phyloP scores from a whole-genome alignment of 177 flowering plant species.

The Vitis hybrid region DNA sequence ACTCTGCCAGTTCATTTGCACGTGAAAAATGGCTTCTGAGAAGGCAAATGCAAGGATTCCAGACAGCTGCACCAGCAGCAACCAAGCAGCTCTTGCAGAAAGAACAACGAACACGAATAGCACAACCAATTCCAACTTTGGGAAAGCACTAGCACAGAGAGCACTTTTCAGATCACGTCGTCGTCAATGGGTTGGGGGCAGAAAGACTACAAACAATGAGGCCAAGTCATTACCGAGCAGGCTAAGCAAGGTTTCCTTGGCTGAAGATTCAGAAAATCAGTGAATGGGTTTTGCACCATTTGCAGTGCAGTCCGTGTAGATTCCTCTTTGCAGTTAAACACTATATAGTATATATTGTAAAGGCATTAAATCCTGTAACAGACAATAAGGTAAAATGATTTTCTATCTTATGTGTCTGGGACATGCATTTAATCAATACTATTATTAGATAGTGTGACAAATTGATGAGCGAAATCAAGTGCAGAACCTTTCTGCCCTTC shows the following conservation, averaged over 20 bases:
- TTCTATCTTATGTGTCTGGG: not conserved
- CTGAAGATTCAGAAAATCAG: constrained; percentile 25
- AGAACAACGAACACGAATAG: not conserved
- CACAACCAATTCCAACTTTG: constrained; percentile 17
- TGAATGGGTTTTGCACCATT: not conserved
- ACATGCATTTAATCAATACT: not conserved
- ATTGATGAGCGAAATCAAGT: not conserved
- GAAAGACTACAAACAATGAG: constrained; percentile 23
- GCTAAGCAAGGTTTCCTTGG: constrained; percentile 51
- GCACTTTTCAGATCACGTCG: constrained; percentile 34
- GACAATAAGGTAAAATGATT: not conserved
- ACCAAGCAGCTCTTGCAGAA: constrained; percentile 10
- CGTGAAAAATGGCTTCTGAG: constrained; percentile 28
- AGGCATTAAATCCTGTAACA: not conserved
- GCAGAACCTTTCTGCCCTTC: not conserved
- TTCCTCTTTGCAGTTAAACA: not conserved
- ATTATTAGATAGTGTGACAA: not conserved
- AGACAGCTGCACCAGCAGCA: constrained; percentile 11
- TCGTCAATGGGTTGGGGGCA: constrained; percentile 25
- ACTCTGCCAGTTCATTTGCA: not conserved
- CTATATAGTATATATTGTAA: not conserved
- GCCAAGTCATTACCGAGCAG: constrained; percentile 42
- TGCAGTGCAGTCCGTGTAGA: not conserved
- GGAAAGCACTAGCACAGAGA: constrained; percentile 43
- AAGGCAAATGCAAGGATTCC: constrained; percentile 10